Percentiles rank a stretch among this genome's conserved stretches.
phyloP scores from a whole-genome alignment of 1,284 basidiomycete species.

The Ustanciosporium gigantosporum region DNA sequence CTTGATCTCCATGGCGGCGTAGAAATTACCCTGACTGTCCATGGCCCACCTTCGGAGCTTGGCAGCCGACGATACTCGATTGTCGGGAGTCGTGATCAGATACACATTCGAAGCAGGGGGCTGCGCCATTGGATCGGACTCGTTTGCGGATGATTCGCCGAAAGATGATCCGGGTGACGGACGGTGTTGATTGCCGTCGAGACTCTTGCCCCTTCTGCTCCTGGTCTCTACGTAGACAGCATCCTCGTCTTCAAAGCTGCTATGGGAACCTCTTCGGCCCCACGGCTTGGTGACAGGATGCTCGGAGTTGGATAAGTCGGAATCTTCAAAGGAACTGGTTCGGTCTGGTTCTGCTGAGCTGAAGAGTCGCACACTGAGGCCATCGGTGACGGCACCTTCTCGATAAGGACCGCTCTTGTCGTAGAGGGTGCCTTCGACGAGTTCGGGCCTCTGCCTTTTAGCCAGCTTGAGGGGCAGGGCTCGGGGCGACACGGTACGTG shows the following conservation, averaged over 20 bases:
- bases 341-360: slow-evolving; percentile 17
- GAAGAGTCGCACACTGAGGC: slow-evolving; percentile 57
- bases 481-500: slow-evolving; percentile 14
- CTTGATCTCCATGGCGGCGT: slow-evolving; percentile 60
- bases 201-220: slow-evolving; percentile 14
- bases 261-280: slow-evolving; percentile 23
- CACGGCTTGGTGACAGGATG: slow-evolving; percentile 34
- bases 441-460: slow-evolving; percentile 38
- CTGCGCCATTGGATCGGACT: neutral
- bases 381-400: slow-evolving; percentile 55
- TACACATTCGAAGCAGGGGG: slow-evolving; percentile 28
- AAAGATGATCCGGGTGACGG: slow-evolving; percentile 17
- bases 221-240: slow-evolving; percentile 11
- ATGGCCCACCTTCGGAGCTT: slow-evolving; percentile 59
- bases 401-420: slow-evolving; percentile 54
- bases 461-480: slow-evolving; percentile 40
- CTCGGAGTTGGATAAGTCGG: slow-evolving; percentile 24
- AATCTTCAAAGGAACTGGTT: slow-evolving; percentile 23
- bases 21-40: slow-evolving; percentile 55
- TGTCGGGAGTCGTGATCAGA: slow-evolving; percentile 59
- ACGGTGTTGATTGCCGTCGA: slow-evolving; percentile 8
- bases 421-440: slow-evolving; percentile 57
- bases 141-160: no score
- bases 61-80: slow-evolving; percentile 57
- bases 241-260: slow-evolving; percentile 21